Conservation (phyloP, 305 asterid genomes). For the Euphrasia arctica region DNA sequence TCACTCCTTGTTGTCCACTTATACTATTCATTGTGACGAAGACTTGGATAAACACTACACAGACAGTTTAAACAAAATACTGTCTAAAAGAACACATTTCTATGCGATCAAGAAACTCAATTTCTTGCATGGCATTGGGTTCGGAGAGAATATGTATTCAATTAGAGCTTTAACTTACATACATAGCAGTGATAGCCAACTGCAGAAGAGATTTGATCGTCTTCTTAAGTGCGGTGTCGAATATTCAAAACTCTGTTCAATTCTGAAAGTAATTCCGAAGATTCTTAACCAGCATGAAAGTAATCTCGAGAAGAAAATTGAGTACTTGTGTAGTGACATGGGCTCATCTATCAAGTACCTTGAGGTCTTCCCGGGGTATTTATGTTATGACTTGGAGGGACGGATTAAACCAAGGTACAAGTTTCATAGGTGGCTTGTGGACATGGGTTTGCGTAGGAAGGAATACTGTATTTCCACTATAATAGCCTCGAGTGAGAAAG, state of each 20-base stretch:
- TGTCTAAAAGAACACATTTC: constrained; percentile 33
- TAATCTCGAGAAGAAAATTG: constrained; percentile 42
- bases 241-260: constrained; percentile 49
- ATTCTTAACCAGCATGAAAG: constrained; percentile 52
- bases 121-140: constrained; percentile 56
- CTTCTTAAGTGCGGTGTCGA: constrained; percentile 46
- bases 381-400: constrained; percentile 55
- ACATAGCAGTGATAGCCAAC: constrained; percentile 37
- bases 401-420: constrained; percentile 63
- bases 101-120: constrained; percentile 37
- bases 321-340: constrained; percentile 48
- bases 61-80: constrained; percentile 32
- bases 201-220: constrained; percentile 53
- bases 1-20: constrained; percentile 38
- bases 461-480: constrained; percentile 52
- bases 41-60: constrained; percentile 43
- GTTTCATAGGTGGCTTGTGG: constrained; percentile 55
- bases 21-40: constrained; percentile 23
- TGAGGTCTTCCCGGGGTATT: constrained; percentile 60
- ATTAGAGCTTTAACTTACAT: constrained; percentile 40
- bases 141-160: constrained; percentile 55
- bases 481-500: constrained; percentile 58
- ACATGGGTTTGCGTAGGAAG: constrained; percentile 40
- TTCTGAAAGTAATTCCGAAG: constrained; percentile 36
- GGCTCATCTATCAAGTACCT: constrained; percentile 47